Evolutionary conservation across 2,329 filamentous ascomycete genomes (phyloP).

Genomic region (Lasiodiplodia sp.): DNA sequence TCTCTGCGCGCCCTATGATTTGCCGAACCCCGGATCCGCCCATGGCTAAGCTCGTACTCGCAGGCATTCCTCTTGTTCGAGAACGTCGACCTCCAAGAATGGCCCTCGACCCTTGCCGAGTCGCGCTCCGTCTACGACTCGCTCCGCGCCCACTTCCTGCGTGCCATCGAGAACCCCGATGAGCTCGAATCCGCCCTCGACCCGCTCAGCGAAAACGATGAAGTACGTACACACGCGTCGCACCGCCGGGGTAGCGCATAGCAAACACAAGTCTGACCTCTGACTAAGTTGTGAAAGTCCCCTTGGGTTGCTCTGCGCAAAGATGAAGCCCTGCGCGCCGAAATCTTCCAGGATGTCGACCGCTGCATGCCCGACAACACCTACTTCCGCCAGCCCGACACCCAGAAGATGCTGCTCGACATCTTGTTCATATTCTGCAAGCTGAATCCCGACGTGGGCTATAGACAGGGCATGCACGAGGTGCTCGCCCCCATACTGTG

Average conservation of each 20-base stretch:
- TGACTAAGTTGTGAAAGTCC: conserved; percentile 69
- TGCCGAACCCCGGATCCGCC: not conserved
- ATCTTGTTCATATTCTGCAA: conserved; percentile 96
- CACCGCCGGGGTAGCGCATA: conserved; percentile 39
- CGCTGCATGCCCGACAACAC: conserved; percentile 87
- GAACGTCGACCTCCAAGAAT: conserved; percentile 68
- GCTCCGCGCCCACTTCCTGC: conserved; percentile 76
- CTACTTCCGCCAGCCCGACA: conserved; percentile 82
- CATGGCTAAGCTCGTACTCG: conserved; percentile 29
- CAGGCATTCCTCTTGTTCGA: conserved; percentile 84
- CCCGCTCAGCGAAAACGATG: conserved; percentile 82
- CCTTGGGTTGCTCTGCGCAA: conserved; percentile 88
- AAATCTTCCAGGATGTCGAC: conserved; percentile 94
- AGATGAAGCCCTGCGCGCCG: conserved; percentile 82
- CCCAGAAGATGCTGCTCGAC: conserved; percentile 83
- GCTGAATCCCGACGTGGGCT: conserved; percentile 83
- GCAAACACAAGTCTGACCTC: conserved; percentile 45
- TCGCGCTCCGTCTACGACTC: conserved; percentile 77
- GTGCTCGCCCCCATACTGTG: conserved; percentile 87
- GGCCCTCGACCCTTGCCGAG: conserved; percentile 71
- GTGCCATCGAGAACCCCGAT: conserved; percentile 84
- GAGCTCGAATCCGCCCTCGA: conserved; percentile 77
- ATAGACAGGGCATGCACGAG: conserved; percentile 99
- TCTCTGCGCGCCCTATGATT: not conserved
- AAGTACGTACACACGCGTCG: conserved; percentile 56